Evolutionary conservation across 2,329 filamentous ascomycete species (phyloP).

Genomic region (Fusarium nanum): DNA sequence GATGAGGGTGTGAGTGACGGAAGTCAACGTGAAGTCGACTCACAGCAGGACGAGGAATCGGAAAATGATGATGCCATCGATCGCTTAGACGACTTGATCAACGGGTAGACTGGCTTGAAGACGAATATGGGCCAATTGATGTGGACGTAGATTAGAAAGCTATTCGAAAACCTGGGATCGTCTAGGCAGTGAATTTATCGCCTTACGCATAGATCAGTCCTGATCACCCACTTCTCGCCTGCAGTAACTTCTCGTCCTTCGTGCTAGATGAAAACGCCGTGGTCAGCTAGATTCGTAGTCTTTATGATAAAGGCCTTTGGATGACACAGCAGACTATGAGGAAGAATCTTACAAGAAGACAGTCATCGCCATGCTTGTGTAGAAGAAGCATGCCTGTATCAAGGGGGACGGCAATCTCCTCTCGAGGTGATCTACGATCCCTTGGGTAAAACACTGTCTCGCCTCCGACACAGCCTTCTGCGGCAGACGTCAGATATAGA

Average conservation of each 20-base stretch:
- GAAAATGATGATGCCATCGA: conserved; percentile 39
- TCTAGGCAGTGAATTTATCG: conserved; percentile 52
- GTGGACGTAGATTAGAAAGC: neutral
- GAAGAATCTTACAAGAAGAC: conserved; percentile 72
- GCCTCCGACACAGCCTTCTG: conserved; percentile 82
- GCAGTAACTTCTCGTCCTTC: conserved; percentile 82
- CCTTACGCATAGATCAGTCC: conserved; percentile 81
- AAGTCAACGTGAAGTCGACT: neutral
- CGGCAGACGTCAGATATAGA: conserved; percentile 82
- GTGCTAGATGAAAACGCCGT: conserved; percentile 62
- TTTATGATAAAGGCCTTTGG: too few relatives aligned
- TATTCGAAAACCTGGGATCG: neutral
- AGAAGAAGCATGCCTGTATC: conserved; percentile 88
- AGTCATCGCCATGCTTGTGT: conserved; percentile 90
- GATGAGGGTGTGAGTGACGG: neutral
- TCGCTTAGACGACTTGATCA: conserved; percentile 34
- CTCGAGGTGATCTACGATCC: conserved; percentile 64
- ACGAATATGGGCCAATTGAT: neutral
- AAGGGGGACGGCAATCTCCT: conserved; percentile 77
- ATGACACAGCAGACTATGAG: neutral
- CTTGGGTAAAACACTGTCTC: conserved; percentile 93
- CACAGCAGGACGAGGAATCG: neutral
- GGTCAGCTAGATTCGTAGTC: conserved; percentile 13
- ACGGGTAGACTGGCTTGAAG: neutral
- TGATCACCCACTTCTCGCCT: conserved; percentile 91